A percentile compares a stretch with the other conserved stretches of the same genome.
These are phyloP conservation scores for Camellia sinensis DNA, from an alignment of 148 eudicot genomes.

Conservation along the genomic window DNA sequence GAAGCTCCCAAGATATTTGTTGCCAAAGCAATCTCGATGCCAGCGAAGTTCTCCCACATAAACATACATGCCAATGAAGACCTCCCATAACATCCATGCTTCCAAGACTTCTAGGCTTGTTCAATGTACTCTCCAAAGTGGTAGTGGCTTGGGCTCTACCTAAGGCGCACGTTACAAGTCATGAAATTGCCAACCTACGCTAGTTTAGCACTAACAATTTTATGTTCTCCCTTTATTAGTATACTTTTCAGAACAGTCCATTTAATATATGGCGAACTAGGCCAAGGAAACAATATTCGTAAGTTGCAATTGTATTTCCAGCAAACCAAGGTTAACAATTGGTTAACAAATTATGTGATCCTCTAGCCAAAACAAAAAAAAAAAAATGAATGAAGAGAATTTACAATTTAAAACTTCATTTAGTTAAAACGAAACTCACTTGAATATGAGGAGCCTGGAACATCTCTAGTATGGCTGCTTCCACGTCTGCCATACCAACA, in stretches of 20 bases:
- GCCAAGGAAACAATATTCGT: background rate
- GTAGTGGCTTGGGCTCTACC: too few relatives aligned
- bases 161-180: too few relatives aligned
- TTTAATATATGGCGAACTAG: background rate
- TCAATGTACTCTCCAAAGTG: too few relatives aligned
- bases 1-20: too few relatives aligned
- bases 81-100: too few relatives aligned
- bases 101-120: too few relatives aligned
- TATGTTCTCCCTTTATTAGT: background rate
- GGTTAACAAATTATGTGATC: background rate
- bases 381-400: background rate
- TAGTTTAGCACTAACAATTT: background rate
- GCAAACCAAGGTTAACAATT: background rate
- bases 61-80: too few relatives aligned
- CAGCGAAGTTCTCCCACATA: too few relatives aligned
- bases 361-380: background rate
- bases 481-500: constrained; percentile 84
- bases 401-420: background rate
- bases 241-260: background rate
- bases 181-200: too few relatives aligned
- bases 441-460: constrained; percentile 99
- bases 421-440: constrained; percentile 35
- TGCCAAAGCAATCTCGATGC: too few relatives aligned
- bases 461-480: constrained; percentile 97
- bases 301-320: background rate